phyloP scores from a whole-genome alignment of 2,329 filamentous ascomycete species.

The Aureobasidium namibiae region DNA sequence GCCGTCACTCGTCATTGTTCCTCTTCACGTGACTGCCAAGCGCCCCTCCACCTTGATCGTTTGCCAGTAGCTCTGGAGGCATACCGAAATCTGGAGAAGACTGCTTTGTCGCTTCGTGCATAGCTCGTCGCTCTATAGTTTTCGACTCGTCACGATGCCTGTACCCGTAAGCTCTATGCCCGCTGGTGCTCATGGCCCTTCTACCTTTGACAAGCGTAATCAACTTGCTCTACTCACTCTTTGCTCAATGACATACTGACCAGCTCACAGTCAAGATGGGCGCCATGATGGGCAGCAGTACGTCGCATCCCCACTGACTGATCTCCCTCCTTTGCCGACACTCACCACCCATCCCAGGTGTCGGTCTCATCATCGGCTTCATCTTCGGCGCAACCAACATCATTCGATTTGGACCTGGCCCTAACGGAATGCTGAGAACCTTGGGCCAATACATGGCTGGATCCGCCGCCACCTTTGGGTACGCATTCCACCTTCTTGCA shows the following conservation, averaged over 20 bases:
- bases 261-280: slow-evolving; percentile 79
- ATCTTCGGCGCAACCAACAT: slow-evolving; percentile 91
- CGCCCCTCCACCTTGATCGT: neutral
- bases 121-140: neutral
- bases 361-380: slow-evolving; percentile 94
- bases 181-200: slow-evolving; percentile 48
- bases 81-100: neutral
- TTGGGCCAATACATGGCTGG: slow-evolving; percentile 95
- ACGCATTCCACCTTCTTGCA: neutral
- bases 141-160: slow-evolving; percentile 38
- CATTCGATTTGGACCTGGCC: slow-evolving; percentile 86
- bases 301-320: slow-evolving; percentile 32
- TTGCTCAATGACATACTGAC: slow-evolving; percentile 19
- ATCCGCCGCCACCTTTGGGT: slow-evolving; percentile 70
- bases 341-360: slow-evolving; percentile 51
- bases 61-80: neutral
- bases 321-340: slow-evolving; percentile 9
- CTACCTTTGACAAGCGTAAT: slow-evolving; percentile 64
- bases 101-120: neutral
- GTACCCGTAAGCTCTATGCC: slow-evolving; percentile 41
- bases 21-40: neutral
- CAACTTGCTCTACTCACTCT: slow-evolving; percentile 14
- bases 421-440: slow-evolving; percentile 88
- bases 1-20: neutral
- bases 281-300: slow-evolving; percentile 97